These are phyloP conservation scores for Backusella liffmaniae DNA, from an alignment of 192 early-diverging fungal genomes.

Conservation along the genomic window DNA sequence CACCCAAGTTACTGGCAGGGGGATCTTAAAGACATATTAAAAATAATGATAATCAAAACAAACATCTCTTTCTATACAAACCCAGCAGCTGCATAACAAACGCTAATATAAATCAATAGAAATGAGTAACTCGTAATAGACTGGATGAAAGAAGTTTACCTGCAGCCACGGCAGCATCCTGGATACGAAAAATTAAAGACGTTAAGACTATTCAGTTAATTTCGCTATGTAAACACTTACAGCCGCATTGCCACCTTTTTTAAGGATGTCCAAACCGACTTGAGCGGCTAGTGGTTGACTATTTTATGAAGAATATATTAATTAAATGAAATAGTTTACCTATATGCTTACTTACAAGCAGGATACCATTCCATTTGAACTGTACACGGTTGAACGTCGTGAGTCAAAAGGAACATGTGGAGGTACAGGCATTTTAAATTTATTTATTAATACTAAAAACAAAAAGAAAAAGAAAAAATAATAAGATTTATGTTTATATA, in stretches of 20 bases:
- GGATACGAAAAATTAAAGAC: neutral
- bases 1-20: constrained; percentile 70
- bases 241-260: constrained; percentile 73
- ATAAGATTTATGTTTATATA: neutral
- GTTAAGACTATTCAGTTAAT: neutral
- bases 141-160: constrained; percentile 7
- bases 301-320: constrained; percentile 1
- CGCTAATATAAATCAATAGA: constrained; percentile 35
- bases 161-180: constrained; percentile 61
- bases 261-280: constrained; percentile 62
- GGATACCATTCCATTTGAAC: constrained; percentile 64
- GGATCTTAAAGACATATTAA: constrained; percentile 54
- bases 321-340: neutral
- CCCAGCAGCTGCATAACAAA: constrained; percentile 67
- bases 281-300: constrained; percentile 72
- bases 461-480: neutral
- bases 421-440: neutral
- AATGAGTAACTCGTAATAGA: neutral
- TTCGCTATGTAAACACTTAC: constrained; percentile 31
- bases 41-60: neutral
- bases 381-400: constrained; percentile 53
- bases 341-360: constrained; percentile 28
- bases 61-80: constrained; percentile 37
- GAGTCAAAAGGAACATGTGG: constrained; percentile 33
- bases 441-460: neutral